Evolutionary conservation across 192 early-diverging fungal species (phyloP).

Genomic region (Linnemannia hyalina): DNA sequence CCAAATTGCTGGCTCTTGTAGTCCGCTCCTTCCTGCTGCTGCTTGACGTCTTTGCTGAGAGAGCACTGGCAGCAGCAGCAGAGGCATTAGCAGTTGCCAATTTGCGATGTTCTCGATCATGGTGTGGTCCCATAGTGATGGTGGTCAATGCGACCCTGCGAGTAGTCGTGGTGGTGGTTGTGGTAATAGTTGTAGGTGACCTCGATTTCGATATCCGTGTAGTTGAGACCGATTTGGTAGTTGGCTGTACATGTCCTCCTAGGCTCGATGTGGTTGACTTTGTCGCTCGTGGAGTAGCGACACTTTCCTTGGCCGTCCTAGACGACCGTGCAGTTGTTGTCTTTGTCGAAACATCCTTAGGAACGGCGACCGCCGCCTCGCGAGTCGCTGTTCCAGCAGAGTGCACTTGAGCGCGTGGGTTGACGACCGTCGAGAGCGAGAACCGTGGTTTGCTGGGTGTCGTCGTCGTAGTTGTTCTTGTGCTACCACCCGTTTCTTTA

Average conservation of each 20-base stretch:
- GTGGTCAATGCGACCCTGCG: conserved; percentile 8
- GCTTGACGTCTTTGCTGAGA: neutral
- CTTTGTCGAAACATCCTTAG: neutral
- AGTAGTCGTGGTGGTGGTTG: conserved; percentile 23
- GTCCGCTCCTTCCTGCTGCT: neutral
- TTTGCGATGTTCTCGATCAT: conserved; percentile 12
- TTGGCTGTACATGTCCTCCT: neutral
- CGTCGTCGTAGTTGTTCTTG: neutral
- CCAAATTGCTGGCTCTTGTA: neutral
- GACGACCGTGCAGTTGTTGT: neutral
- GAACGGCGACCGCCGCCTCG: neutral
- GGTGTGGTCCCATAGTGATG: conserved; percentile 8
- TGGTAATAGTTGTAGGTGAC: conserved; percentile 15
- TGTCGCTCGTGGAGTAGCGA: neutral
- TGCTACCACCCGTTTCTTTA: neutral
- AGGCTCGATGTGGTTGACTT: conserved; percentile 3
- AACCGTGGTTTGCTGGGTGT: conserved; percentile 13
- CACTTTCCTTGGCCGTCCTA: neutral
- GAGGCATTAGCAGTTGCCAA: neutral
- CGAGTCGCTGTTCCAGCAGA: neutral
- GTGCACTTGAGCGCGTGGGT: conserved; percentile 7
- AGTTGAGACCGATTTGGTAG: neutral
- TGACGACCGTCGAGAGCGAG: conserved; percentile 17
- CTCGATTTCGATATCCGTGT: conserved; percentile 11
- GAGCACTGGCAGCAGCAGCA: neutral